Conservation (phyloP, 495 filamentous ascomycete genomes). For the Jackrogersella multiformis region DNA sequence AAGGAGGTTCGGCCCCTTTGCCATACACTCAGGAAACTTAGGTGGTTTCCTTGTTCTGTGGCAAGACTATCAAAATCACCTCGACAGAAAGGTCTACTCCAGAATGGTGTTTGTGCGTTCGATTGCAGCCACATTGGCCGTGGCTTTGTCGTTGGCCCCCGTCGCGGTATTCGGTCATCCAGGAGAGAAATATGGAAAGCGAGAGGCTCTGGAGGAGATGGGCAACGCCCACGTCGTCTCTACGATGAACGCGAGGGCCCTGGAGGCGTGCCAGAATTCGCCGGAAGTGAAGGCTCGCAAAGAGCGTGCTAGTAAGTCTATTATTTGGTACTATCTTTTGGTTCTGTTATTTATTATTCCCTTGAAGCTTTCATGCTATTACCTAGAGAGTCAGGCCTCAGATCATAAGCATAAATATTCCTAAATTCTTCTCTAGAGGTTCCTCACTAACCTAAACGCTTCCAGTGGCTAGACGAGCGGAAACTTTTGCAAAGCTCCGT, state of each 20-base stretch:
- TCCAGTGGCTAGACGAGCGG: slow-evolving; percentile 41
- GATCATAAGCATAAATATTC: neutral
- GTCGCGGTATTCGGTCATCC: slow-evolving; percentile 38
- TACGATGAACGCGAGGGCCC: slow-evolving; percentile 41
- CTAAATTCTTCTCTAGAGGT: neutral
- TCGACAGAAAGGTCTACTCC: slow-evolving; percentile 10
- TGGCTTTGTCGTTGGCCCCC: slow-evolving; percentile 32
- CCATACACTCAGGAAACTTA: neutral
- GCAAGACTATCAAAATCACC: slow-evolving; percentile 2
- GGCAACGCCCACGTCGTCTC: slow-evolving; percentile 42
- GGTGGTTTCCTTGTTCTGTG: slow-evolving; percentile 13
- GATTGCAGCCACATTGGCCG: slow-evolving; percentile 34
- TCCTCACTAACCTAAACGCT: neutral
- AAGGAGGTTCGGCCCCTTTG: slow-evolving; percentile 20
- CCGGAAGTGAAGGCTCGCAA: slow-evolving; percentile 43
- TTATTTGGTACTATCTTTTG: neutral
- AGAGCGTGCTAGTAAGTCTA: slow-evolving; percentile 39
- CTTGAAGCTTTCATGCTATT: no score
- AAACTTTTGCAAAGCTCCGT: slow-evolving; percentile 42
- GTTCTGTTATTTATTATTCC: neutral
- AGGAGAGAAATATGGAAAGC: slow-evolving; percentile 39
- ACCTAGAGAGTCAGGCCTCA: neutral
- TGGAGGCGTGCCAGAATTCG: slow-evolving; percentile 42
- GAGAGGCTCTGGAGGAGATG: slow-evolving; percentile 39
- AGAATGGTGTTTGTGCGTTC: slow-evolving; percentile 42